A percentile compares a stretch with the other conserved stretches of the same genome.
Evolutionary conservation across 176 grass and related monocot genomes (phyloP).

Genomic region (Eleusine indica): DNA sequence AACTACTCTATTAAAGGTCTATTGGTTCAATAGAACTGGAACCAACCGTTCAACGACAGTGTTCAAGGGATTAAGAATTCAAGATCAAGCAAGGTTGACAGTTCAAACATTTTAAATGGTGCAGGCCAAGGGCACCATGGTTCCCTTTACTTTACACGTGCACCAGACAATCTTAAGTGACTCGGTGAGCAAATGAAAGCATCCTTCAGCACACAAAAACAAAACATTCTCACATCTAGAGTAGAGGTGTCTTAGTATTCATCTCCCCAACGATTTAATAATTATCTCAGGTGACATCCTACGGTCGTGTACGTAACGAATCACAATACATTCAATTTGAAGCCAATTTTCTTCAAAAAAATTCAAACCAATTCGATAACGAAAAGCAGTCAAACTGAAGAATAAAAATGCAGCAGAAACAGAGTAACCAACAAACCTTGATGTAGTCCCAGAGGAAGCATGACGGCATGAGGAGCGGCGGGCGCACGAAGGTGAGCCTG

Average conservation of each 20-base stretch:
- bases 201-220: neutral
- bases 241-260: constrained; percentile 9
- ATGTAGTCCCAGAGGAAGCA: constrained; percentile 96
- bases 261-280: neutral
- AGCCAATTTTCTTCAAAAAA: neutral
- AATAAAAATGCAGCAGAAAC: neutral
- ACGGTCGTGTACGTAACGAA: neutral
- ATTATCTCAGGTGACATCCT: neutral
- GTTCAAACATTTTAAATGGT: neutral
- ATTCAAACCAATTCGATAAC: neutral
- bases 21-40: neutral
- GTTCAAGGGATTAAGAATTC: neutral
- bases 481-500: constrained; percentile 71
- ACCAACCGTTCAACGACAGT: neutral
- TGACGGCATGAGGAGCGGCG: constrained; percentile 76
- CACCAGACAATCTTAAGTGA: constrained; percentile 5
- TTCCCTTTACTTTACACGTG: constrained; percentile 1
- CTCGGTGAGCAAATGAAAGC: neutral
- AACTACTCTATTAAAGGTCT: neutral
- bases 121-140: neutral
- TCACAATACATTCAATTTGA: neutral
- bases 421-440: constrained; percentile 34
- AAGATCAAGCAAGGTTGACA: neutral
- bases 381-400: neutral
- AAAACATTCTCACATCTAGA: constrained; percentile 21